A percentile compares a stretch with the other conserved stretches of the same genome.
Evolutionary conservation across 2,329 filamentous ascomycete genomes (phyloP).

Genomic region (Trichoderma cornu-damae): DNA sequence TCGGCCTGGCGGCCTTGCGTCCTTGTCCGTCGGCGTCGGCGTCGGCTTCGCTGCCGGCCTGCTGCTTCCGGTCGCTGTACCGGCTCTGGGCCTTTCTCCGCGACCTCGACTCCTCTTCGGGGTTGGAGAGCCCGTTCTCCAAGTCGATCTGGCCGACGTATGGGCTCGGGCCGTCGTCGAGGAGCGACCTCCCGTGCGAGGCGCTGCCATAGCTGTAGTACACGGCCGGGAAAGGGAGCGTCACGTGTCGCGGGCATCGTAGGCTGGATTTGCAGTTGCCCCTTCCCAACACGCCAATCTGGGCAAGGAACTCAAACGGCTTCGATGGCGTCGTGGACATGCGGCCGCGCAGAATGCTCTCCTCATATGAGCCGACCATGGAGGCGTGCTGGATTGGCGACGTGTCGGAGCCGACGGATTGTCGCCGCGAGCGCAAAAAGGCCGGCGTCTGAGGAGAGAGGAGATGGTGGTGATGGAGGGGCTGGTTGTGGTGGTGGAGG

Average conservation of each 20-base stretch:
- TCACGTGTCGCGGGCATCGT: slow-evolving; percentile 83
- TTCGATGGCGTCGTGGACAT: slow-evolving; percentile 97
- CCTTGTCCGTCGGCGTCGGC: slow-evolving; percentile 22
- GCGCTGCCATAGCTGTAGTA: slow-evolving; percentile 88
- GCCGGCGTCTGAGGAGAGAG: slow-evolving; percentile 44
- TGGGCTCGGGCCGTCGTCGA: slow-evolving; percentile 84
- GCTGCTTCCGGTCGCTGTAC: slow-evolving; percentile 34
- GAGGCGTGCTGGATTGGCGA: slow-evolving; percentile 83
- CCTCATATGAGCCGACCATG: slow-evolving; percentile 97
- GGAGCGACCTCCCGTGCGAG: slow-evolving; percentile 55
- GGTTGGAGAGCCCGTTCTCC: slow-evolving; percentile 66
- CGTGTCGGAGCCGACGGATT: slow-evolving; percentile 67
- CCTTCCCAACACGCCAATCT: slow-evolving; percentile 87
- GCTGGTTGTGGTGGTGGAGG: slow-evolving; percentile 35
- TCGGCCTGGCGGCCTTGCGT: slow-evolving; percentile 34
- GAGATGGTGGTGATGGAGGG: slow-evolving; percentile 35
- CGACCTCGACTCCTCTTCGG: slow-evolving; percentile 43
- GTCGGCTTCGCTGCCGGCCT: slow-evolving; percentile 23
- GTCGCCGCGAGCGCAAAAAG: slow-evolving; percentile 53
- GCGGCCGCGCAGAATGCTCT: slow-evolving; percentile 86
- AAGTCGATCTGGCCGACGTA: slow-evolving; percentile 93
- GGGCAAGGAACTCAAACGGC: slow-evolving; percentile 85
- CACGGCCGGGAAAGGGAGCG: slow-evolving; percentile 84
- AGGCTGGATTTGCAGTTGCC: slow-evolving; percentile 84
- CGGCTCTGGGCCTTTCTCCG: slow-evolving; percentile 47